Evolutionary conservation across 352 stramenopile species (phyloP), one percentile per base, ranked within the genome.

Genomic region (Globisporangium barbulae): DNA sequence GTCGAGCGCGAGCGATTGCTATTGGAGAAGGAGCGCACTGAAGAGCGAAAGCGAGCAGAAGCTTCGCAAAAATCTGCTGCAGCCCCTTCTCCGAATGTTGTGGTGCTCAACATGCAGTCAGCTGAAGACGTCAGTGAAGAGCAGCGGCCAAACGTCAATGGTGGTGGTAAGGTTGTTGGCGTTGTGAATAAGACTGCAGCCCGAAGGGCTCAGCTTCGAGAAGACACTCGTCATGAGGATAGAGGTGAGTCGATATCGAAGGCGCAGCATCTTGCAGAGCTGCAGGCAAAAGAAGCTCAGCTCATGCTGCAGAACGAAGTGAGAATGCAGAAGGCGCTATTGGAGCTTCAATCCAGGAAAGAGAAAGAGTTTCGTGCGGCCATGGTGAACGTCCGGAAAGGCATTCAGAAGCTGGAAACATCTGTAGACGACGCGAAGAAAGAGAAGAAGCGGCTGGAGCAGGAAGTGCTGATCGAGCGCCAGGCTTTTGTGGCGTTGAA

Each of bases 371-470:
- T 90, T 42, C 76, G 79, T 1, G 74, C 76, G 28, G 83, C 79
- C 1, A 90, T 92, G 81, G 79, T 86, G 3, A 92, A 87, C 45
- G 76, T 92, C 37, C 73, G 83, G 12, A 89, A 83, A 52, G 81
- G 81, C 0, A 90, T 90, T 55, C 81, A 87, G 21, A 92, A 90
- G 58, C 67, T 92, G 17, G 83, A 90, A 42, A 30, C 70, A 0
- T 73, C 72, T 4, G 60, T 89, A 0, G 74, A 90, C 1, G 65
- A 81, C 10, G 64, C 81, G 19, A 79, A 72, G 47, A 70, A 52
- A 10, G 73, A 89, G 5, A 83, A 76, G 49, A 87, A 85, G 57
- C 65, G 67, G 0, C 21, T 84, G 41, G 83, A 90, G 48, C 73
- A 80, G 52, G 74, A 89, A 35, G 42, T 89, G 9, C 50, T 78